Conservation (phyloP, 495 filamentous ascomycete species). For the Ramalina peruviana region DNA sequence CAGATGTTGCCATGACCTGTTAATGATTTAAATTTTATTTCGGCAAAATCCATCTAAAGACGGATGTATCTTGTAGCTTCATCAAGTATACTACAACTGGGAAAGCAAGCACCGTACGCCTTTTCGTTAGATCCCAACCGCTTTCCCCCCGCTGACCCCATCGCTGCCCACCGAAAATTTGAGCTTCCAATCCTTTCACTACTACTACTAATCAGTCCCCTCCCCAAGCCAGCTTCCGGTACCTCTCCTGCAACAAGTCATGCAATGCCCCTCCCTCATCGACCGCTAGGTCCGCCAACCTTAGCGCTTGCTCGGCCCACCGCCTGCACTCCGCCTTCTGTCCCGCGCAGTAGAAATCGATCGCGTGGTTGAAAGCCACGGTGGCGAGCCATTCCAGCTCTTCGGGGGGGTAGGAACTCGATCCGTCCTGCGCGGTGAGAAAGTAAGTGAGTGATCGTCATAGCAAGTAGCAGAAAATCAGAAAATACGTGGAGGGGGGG, state of each 20-base stretch:
- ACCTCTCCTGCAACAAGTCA: slow-evolving; percentile 37
- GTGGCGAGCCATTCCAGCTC: slow-evolving; percentile 71
- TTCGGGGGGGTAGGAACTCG: slow-evolving; percentile 42
- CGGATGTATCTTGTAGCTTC: too few relatives aligned
- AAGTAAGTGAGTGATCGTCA: background rate
- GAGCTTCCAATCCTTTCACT: too few relatives aligned
- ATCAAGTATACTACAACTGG: too few relatives aligned
- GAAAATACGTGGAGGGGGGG: background rate
- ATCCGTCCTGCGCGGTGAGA: slow-evolving; percentile 12
- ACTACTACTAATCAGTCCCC: too few relatives aligned
- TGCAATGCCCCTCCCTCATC: slow-evolving; percentile 37
- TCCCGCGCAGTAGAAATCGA: slow-evolving; percentile 50
- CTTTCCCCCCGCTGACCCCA: too few relatives aligned
- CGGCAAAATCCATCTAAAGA: too few relatives aligned
- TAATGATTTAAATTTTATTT: too few relatives aligned
- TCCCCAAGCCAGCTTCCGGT: slow-evolving; percentile 36
- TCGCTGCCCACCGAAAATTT: too few relatives aligned
- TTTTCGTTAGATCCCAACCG: too few relatives aligned
- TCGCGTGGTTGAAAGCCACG: slow-evolving; percentile 58
- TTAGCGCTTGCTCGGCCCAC: slow-evolving; percentile 56
- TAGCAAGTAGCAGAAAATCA: background rate
- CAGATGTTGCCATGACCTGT: too few relatives aligned
- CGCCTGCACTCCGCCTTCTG: slow-evolving; percentile 41
- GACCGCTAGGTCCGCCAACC: slow-evolving; percentile 40
- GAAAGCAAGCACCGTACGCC: too few relatives aligned